phyloP scores from a whole-genome alignment of 2,329 filamentous ascomycete species.

The Neofusicoccum sp. region DNA sequence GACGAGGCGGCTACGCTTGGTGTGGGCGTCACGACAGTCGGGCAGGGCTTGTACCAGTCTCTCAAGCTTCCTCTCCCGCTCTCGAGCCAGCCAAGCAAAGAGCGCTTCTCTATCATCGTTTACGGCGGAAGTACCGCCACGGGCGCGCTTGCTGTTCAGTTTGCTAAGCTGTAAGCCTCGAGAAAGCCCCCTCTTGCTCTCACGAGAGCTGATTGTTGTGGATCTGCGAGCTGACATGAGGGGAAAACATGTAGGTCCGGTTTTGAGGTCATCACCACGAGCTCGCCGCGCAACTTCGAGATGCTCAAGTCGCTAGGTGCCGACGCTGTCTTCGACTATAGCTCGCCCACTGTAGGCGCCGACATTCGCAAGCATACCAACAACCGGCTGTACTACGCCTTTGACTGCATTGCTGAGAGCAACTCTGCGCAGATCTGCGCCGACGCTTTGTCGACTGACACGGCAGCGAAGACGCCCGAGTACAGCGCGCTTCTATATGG shows the following conservation, averaged over 20 bases:
- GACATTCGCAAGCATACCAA: conserved; percentile 52
- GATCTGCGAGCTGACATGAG: neutral
- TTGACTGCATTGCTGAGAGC: conserved; percentile 54
- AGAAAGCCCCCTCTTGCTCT: neutral
- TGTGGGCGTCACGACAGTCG: conserved; percentile 55
- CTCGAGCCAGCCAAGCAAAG: conserved; percentile 43
- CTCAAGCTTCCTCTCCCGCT: conserved; percentile 45
- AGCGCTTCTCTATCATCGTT: conserved; percentile 48
- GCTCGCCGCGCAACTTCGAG: conserved; percentile 20
- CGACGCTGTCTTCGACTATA: conserved; percentile 51
- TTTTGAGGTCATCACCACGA: conserved; percentile 9
- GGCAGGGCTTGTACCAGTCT: conserved; percentile 50
- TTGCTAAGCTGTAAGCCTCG: conserved; percentile 31
- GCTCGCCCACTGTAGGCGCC: conserved; percentile 45
- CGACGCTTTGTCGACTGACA: conserved; percentile 38
- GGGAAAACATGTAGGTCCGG: neutral
- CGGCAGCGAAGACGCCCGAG: conserved; percentile 25
- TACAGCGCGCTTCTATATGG: conserved; percentile 45
- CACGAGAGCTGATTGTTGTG: too few species aligned
- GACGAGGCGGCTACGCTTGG: conserved; percentile 58
- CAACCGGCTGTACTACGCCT: conserved; percentile 46
- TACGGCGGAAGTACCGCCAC: conserved; percentile 57
- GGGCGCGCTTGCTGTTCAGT: conserved; percentile 54
- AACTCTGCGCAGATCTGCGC: conserved; percentile 42
- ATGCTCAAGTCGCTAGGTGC: conserved; percentile 11